Evolutionary conservation across 495 filamentous ascomycete genomes (phyloP), one percentile per base, ranked within the genome.

Genomic region (Acidiella bohemica): DNA sequence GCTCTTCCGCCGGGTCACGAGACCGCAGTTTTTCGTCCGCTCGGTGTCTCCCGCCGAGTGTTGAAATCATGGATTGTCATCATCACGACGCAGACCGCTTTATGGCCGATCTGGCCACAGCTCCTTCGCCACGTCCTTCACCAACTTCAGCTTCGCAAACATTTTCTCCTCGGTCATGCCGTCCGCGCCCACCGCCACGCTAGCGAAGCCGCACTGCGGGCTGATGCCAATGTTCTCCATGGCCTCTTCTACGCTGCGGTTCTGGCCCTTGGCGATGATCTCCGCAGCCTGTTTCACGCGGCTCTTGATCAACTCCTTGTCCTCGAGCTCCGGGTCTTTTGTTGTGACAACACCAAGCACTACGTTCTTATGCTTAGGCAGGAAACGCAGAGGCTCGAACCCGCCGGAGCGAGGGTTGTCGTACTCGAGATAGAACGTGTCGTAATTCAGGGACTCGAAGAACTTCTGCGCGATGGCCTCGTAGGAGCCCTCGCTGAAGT

Each of bases 341-440:
- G 54, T 59, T 4, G 47, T 48, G 42, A 61, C 56, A 6, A 61
- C 42, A 1, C 59, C 59, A 16, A 61, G 49, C 12, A 61, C 55
- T 0, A 61, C 59, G 32, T 60, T 55, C 44, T 62, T 62, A 31
- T 59, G 39, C 13, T 46, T 32, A 1, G 59, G 58, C 21, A 62
- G 37, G 44, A 56, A 56, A 6, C 59, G 39, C 26, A 62, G 41
- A 13, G 59, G 59, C 34, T 47, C 46, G 35, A 62, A 62, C 36
- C 56, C 58, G 20, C 59, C 59, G 20, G 47, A 53, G 1, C 59
- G 45, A 6, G 54, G 58, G 39, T 60, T 59, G 42, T 62, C 59
- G 46, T 62, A 62, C 33, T 62, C 59, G 22, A 62, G 52, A 41
- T 60, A 62, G 39, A 60, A 62, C 5, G 56, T 59, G 39, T 62